A percentile compares a stretch with the other conserved stretches of the same genome.
Evolutionary conservation across 345 rosid species (phyloP).

Genomic region (Leavenworthia alabamica): DNA sequence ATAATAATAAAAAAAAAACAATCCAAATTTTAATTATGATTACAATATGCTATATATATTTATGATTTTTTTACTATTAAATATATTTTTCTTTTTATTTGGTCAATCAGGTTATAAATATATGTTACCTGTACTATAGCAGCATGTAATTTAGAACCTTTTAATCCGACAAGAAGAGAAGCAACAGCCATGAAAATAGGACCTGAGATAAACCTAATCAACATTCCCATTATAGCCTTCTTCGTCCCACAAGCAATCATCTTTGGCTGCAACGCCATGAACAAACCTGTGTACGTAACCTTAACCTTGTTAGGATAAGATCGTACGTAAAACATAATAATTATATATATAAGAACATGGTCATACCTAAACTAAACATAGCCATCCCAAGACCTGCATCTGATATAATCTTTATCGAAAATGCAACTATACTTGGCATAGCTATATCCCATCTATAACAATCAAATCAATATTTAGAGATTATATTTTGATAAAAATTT

Average conservation of each 20-base stretch:
- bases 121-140: conserved; percentile 63
- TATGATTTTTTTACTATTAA: too few species aligned
- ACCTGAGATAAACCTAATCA: conserved; percentile 53
- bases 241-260: conserved; percentile 59
- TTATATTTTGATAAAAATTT: neutral
- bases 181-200: conserved; percentile 54
- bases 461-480: too few species aligned
- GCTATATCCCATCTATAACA: conserved; percentile 51
- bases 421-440: conserved; percentile 56
- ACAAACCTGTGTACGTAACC: conserved; percentile 52
- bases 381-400: conserved; percentile 87
- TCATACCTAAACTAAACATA: conserved; percentile 77
- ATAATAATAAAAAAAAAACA: neutral
- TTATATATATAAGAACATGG: neutral
- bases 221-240: conserved; percentile 57
- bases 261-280: conserved; percentile 77
- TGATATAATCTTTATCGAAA: conserved; percentile 63
- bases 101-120: neutral
- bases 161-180: conserved; percentile 45
- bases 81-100: too few species aligned
- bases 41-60: neutral
- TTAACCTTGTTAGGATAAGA: neutral
- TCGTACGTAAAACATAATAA: neutral
- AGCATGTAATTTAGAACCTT: conserved; percentile 48
- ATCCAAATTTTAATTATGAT: neutral